Evolutionary conservation across 2,329 filamentous ascomycete species (phyloP), one percentile per base, ranked within the genome.

Genomic region (Cladophialophora carrionii): DNA sequence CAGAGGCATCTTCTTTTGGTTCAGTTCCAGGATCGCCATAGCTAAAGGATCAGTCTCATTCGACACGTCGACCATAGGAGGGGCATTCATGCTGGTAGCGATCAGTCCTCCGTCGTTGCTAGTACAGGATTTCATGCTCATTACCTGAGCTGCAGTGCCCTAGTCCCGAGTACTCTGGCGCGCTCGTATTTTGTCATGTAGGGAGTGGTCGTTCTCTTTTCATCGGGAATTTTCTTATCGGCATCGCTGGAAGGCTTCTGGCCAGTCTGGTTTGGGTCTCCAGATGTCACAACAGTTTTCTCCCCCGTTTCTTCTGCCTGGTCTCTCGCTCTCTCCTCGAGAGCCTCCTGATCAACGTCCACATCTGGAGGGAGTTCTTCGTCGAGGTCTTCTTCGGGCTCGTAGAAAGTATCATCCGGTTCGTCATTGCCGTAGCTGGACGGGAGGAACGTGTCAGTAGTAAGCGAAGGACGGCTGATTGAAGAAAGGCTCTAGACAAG

Each of bases 161-260:
- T 85, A 48, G 95, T 98, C 55, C 95, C 95, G 70, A 99, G 81
- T 65, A 99, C 94, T 75, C 95, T 88, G 69, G 95, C 95, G 73
- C 89, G 87, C 84, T 99, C 95, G 80, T 99, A 99, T 82, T 99
- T 99, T 71, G 95, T 99, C 94, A 99, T 96, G 81, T 97, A 99
- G 2, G 94, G 95, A 31, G 95, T 99, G 8, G 95, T 99, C 26
- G 87, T 90, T 73, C 95, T 88, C 79, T 96, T 87, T 71, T 93
- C 90, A 71, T 91, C 90, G 63, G 92, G 86, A 57, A 99, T 94
- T 81, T 92, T 96, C 85, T 96, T 97, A 80, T 93, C 82, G 83
- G 67, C 85, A 74, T 71, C 82, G 81, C 70, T 84, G 79, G 75
- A 87, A 82, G 34, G 83, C 68, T 87, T 87, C 68, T 82, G 80